Evolutionary conservation across 2,329 filamentous ascomycete species (phyloP).

Genomic region (Fusarium decemcellulare): DNA sequence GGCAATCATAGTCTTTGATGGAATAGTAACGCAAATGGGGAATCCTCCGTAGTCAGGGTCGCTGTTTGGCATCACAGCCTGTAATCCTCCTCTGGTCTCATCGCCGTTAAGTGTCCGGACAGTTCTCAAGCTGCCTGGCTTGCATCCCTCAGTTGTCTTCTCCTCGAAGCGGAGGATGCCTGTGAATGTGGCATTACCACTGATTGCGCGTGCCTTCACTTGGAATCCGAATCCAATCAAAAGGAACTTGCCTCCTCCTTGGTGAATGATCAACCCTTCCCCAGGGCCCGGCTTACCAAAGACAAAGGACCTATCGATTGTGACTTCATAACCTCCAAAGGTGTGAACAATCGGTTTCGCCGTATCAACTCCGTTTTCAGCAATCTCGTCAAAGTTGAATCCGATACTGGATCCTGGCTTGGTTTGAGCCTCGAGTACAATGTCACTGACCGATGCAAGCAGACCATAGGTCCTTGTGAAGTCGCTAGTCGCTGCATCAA

Average conservation of each 20-base stretch:
- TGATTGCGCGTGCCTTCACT: background rate
- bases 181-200: constrained; percentile 1
- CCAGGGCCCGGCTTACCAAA: constrained; percentile 50
- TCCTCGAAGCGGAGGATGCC: constrained; percentile 17
- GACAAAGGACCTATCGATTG: constrained; percentile 49
- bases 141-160: constrained; percentile 1
- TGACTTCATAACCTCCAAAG: constrained; percentile 45
- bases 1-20: constrained; percentile 61
- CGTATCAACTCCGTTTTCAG: background rate
- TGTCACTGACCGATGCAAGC: constrained; percentile 11
- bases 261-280: constrained; percentile 47
- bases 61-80: constrained; percentile 50
- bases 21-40: constrained; percentile 66
- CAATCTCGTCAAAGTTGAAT: constrained; percentile 32
- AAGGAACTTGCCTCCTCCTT: constrained; percentile 38
- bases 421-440: constrained; percentile 11
- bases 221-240: constrained; percentile 35
- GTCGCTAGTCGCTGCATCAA: background rate
- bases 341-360: background rate
- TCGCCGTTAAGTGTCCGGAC: constrained; percentile 27
- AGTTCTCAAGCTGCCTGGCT: background rate
- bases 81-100: constrained; percentile 21
- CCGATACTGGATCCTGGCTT: background rate
- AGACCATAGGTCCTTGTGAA: constrained; percentile 14
- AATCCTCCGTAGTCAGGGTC: constrained; percentile 68